phyloP scores from a whole-genome alignment of 352 stramenopile genomes.

The Thalassiosira livingstoniorum region DNA sequence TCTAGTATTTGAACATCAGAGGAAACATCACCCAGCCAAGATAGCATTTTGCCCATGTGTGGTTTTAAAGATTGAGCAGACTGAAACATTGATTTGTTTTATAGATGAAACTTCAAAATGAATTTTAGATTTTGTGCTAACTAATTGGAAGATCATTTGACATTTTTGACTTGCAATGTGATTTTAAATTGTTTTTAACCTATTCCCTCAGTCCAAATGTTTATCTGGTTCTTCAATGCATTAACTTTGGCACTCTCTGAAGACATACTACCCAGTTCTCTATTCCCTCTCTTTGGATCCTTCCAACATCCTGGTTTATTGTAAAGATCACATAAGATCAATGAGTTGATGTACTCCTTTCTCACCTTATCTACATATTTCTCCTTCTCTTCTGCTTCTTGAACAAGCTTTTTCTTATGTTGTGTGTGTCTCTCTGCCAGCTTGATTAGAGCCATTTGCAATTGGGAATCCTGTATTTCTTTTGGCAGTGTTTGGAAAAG shows the following conservation, averaged over 20 bases:
- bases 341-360: not conserved
- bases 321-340: not conserved
- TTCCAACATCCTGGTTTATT: not conserved
- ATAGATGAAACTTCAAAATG: too few relatives aligned
- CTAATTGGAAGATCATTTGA: not conserved
- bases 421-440: not conserved
- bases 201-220: not conserved
- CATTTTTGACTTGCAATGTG: not conserved
- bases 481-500: not conserved
- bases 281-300: not conserved
- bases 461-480: not conserved
- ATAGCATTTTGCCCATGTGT: too few relatives aligned
- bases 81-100: too few relatives aligned
- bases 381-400: not conserved
- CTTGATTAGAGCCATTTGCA: not conserved
- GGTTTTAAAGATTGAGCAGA: too few relatives aligned
- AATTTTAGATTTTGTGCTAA: not conserved
- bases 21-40: too few relatives aligned
- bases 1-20: too few relatives aligned
- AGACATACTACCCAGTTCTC: not conserved
- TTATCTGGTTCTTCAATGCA: not conserved
- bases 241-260: not conserved
- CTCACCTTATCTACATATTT: not conserved
- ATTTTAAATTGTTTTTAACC: not conserved
- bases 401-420: not conserved